Base-by-base conservation (phyloP, 768 basidiomycete genomes). In the Hemileccinum impolitum region DNA sequence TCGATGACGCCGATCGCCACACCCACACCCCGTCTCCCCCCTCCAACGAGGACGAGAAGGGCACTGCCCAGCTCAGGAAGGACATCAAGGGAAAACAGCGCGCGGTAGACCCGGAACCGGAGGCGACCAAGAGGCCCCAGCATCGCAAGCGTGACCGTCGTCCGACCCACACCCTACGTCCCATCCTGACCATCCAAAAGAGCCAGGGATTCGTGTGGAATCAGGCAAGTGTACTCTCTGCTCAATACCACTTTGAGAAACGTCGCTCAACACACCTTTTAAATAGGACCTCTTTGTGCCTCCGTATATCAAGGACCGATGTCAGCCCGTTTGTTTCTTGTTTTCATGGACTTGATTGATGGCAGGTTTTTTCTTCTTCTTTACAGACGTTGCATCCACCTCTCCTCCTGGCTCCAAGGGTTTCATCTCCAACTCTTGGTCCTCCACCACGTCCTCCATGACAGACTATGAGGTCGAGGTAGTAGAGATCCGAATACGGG, bases 141-240 rank as follows among this genome's bases (percentile, higher is more conserved):
- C 74, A 75, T 57, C 74, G 68, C 55, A 72, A 69, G 66, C 79
- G 77, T 65, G 81, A 80, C 67, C 76, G 74, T 52, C 78, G 78
- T 35, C 72, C 77, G 4, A 74, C 79, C 15, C 81, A 77, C 57
- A 78, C 83, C 19, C 78, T 90, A 37, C 80, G 90, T 15, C 90
- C 90, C 30, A 91, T 92, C 66, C 65, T 91, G 65, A 92, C 90
- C 36, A 92, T 92, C 47, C 89, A 91, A 63, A 77, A 77, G 63
- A 90, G 88, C 58, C 88, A 92, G 67, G 90, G 90, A 12, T 92
- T 92, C 59, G 90, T 92, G 1, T 92, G 90, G 90, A 92, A 92
- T 60, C 90, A 91, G 77, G 89, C 87, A 45, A 41, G 82, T 68
- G n/a, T n/a, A n/a, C n/a, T 44, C 11, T 30, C 28, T 30, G 7